Percentiles rank a stretch among this genome's conserved stretches.
phyloP scores from a whole-genome alignment of 2,329 filamentous ascomycete genomes.

The Hypoxylon sp. region DNA sequence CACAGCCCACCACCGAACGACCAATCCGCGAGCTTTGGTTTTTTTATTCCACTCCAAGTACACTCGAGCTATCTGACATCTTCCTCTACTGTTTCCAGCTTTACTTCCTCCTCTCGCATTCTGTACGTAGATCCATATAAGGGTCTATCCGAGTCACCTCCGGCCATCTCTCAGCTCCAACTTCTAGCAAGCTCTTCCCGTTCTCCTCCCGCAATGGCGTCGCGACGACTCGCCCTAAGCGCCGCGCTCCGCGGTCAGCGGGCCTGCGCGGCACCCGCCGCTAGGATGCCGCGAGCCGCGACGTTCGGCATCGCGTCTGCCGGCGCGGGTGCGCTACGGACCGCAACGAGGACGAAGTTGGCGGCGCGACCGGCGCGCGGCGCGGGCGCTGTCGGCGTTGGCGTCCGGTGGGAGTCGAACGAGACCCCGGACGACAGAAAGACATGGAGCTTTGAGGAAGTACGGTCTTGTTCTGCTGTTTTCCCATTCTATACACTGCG shows the following conservation, averaged over 20 bases:
- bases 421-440: constrained; percentile 36
- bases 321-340: not conserved
- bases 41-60: not conserved
- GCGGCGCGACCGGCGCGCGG: not conserved
- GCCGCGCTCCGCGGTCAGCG: constrained; percentile 13
- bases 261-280: not conserved
- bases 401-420: constrained; percentile 38
- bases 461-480: constrained; percentile 26
- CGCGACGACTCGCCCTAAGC: constrained; percentile 19
- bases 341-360: not conserved
- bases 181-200: too few species aligned
- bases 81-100: not conserved
- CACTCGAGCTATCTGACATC: not conserved
- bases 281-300: not conserved
- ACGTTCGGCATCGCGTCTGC: constrained; percentile 3
- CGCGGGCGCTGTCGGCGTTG: not conserved
- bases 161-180: too few species aligned
- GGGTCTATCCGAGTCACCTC: not conserved
- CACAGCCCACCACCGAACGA: constrained; percentile 5
- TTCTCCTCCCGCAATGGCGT: too few species aligned
- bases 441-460: constrained; percentile 46
- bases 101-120: too few species aligned
- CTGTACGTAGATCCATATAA: not conserved
- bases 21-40: constrained; percentile 16
- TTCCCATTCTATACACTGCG: not conserved